phyloP scores from a whole-genome alignment of 177 flowering plant species.

The Vitis hybrid region DNA sequence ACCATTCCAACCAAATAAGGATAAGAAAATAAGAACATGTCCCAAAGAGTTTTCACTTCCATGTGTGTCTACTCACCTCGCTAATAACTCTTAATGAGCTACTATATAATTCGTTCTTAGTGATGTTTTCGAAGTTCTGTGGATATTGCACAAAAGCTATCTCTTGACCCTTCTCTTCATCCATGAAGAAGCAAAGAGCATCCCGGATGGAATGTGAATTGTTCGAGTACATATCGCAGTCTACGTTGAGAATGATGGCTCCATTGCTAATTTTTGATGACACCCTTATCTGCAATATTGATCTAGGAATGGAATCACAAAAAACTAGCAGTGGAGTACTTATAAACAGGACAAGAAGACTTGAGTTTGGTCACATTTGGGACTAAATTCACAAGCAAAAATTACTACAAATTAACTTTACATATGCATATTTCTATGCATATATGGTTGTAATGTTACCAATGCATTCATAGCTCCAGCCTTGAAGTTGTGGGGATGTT shows the following conservation, averaged over 20 bases:
- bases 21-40: too few species aligned
- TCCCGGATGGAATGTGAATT: conserved; percentile 40
- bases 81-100: conserved; percentile 1
- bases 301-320: background rate
- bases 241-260: conserved; percentile 45
- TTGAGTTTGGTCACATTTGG: too few species aligned
- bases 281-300: conserved; percentile 45
- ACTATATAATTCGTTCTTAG: conserved; percentile 26
- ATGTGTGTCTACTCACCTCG: conserved; percentile 26
- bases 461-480: conserved; percentile 70
- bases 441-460: conserved; percentile 29
- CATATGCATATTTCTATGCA: too few species aligned
- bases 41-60: too few species aligned
- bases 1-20: background rate
- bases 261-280: conserved; percentile 51
- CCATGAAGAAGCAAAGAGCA: conserved; percentile 59
- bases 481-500: conserved; percentile 46
- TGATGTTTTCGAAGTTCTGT: conserved; percentile 31
- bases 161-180: conserved; percentile 39
- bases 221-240: conserved; percentile 63
- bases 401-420: too few species aligned
- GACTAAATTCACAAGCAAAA: too few species aligned
- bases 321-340: too few species aligned
- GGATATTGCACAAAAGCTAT: conserved; percentile 50
- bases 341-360: too few species aligned